Percentiles rank a stretch among this genome's conserved stretches.
Conservation (phyloP, 345 rosid genomes). For the Raphanus sativus region DNA sequence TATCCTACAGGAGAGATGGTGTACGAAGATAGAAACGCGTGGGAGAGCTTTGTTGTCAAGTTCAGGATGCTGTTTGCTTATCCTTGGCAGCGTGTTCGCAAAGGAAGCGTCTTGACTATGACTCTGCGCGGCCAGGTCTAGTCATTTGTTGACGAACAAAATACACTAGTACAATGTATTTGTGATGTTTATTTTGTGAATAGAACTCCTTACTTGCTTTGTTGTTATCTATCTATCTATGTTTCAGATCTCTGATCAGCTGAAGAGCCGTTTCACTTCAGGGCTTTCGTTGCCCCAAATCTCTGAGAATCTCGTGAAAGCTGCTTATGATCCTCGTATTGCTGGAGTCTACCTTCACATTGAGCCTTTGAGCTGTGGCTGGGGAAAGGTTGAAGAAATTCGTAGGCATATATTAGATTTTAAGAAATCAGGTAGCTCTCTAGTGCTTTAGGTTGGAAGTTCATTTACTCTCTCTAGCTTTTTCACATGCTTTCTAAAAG, state of each 20-base stretch:
- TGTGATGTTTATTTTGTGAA: neutral
- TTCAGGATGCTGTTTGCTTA: constrained; percentile 71
- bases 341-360: constrained; percentile 86
- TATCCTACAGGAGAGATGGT: constrained; percentile 79
- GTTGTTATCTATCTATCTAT: no score
- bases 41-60: constrained; percentile 68
- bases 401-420: constrained; percentile 76
- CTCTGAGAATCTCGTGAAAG: constrained; percentile 85
- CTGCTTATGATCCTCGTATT: constrained; percentile 92
- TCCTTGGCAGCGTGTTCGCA: constrained; percentile 89
- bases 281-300: constrained; percentile 82
- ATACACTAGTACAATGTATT: neutral
- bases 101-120: constrained; percentile 80
- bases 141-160: neutral
- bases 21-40: constrained; percentile 47
- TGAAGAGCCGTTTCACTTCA: constrained; percentile 84
- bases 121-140: constrained; percentile 93
- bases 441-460: neutral
- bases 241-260: constrained; percentile 93
- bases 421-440: constrained; percentile 75
- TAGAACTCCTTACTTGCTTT: neutral
- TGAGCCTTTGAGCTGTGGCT: constrained; percentile 80
- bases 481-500: neutral
- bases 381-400: constrained; percentile 96
- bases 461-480: neutral